Percentiles rank a stretch among this genome's conserved stretches.
Evolutionary conservation across 2,329 filamentous ascomycete species (phyloP).

Genomic region (Aureobasidium mangrovei): DNA sequence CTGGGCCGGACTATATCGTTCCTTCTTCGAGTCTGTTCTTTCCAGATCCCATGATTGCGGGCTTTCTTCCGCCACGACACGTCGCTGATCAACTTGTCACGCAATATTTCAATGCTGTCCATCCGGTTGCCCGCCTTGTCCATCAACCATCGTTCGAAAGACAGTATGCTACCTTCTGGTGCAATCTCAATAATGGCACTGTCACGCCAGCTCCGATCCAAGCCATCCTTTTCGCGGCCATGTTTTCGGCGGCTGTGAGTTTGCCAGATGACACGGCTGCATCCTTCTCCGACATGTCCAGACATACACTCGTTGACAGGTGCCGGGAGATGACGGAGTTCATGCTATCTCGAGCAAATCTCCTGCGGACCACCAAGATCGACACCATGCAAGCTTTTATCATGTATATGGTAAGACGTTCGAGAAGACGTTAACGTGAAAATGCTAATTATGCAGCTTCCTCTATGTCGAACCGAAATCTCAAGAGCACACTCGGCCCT

Average conservation of each 20-base stretch:
- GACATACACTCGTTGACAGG: constrained; percentile 50
- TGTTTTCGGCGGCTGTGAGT: constrained; percentile 62
- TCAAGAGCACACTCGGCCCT: constrained; percentile 66
- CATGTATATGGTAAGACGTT: constrained; percentile 57
- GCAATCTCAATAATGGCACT: constrained; percentile 47
- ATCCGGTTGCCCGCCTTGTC: constrained; percentile 58
- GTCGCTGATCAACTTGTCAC: constrained; percentile 54
- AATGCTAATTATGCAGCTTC: constrained; percentile 43
- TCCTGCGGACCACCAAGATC: constrained; percentile 61
- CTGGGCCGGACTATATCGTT: constrained; percentile 57
- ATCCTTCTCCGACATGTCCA: constrained; percentile 48
- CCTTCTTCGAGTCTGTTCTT: constrained; percentile 62
- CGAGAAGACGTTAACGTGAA: no score
- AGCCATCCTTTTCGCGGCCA: constrained; percentile 58
- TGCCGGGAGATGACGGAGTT: constrained; percentile 60
- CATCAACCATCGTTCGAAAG: constrained; percentile 59
- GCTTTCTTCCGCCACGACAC: constrained; percentile 50
- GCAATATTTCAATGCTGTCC: constrained; percentile 60
- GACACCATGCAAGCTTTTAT: constrained; percentile 69
- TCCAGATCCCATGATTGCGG: constrained; percentile 43
- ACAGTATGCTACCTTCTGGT: constrained; percentile 59
- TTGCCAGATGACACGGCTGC: constrained; percentile 47
- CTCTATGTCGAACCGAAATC: constrained; percentile 62
- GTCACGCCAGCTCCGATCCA: constrained; percentile 58
- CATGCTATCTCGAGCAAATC: constrained; percentile 59